Base-by-base conservation (phyloP, 768 basidiomycete species). In the Hortiboletus flavorubellus region DNA sequence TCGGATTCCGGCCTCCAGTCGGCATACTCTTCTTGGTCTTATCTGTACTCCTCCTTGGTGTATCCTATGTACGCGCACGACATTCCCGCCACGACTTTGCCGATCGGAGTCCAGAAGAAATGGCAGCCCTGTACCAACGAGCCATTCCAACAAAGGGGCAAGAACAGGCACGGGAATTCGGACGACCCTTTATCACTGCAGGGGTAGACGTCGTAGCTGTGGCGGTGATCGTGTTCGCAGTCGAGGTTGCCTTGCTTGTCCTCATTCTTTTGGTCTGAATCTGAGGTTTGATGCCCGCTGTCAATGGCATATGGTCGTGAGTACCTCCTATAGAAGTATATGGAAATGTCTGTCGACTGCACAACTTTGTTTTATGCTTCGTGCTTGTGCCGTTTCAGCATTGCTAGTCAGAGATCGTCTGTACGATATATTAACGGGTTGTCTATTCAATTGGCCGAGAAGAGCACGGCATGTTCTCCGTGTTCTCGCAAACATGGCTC, bases 21-120 rank as follows among this genome's bases (percentile, higher is more conserved):
- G 89, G 88, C 6, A 70, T 90, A 11, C 68, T 87, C 21, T 89
- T 85, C 64, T 75, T 85, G 11, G 68, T 85, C 15, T 75, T 93
- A 2, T 83, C 87, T 2, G 75, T 70, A 8, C 65, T 86, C 7
- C 75, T 94, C 39, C 82, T 84, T 60, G 61, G 84, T 7, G 62
- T 79, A 9, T 77, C 88, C 0, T 84, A 79, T 63, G 57, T 85
- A 15, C 82, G 91, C 3, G 77, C 83, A 1, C 78, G 84, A 10
- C 81, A 86, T 53, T 86, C 87, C 11, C 76, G 75, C 18, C 87
- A 91, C 61, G 87, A 92, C 66, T 90, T 93, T 65, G 85, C 89
- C 3, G 92, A 93, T 66, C 70, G 72, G 26, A 63, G 72, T 53
- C 76, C 74, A 53, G 71, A 77, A 41, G 53, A 59, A 31, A 48